Evolutionary conservation across 805 yeast genomes (phyloP).

Genomic region (Barnettozyma wickerhamii): DNA sequence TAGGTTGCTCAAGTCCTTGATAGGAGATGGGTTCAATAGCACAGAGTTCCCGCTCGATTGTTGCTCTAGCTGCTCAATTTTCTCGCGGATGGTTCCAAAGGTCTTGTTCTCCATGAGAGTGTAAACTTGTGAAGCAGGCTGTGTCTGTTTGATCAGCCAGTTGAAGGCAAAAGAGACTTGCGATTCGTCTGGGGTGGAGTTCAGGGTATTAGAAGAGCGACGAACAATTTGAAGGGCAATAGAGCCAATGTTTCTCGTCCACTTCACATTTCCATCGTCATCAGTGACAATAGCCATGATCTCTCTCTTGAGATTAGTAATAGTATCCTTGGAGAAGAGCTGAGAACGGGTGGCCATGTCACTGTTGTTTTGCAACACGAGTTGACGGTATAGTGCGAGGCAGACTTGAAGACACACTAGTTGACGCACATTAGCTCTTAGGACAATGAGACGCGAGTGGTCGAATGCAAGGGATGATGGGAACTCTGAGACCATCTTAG

Average conservation of each 20-base stretch:
- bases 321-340: conserved; percentile 34
- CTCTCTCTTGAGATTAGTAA: conserved; percentile 55
- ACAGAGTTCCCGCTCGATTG: background rate
- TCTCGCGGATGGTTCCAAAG: conserved; percentile 43
- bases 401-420: conserved; percentile 77
- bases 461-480: conserved; percentile 84
- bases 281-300: conserved; percentile 77
- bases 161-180: conserved; percentile 53
- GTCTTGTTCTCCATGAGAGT: conserved; percentile 67
- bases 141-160: conserved; percentile 84
- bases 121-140: conserved; percentile 75
- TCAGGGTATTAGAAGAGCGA: conserved; percentile 26
- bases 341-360: conserved; percentile 20
- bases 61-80: conserved; percentile 28
- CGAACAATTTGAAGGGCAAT: conserved; percentile 66
- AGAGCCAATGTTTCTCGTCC: conserved; percentile 79
- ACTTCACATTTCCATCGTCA: conserved; percentile 81
- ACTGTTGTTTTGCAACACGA: conserved; percentile 34
- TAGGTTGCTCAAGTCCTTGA: conserved; percentile 1
- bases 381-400: conserved; percentile 64
- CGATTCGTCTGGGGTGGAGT: conserved; percentile 27
- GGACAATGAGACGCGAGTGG: conserved; percentile 68
- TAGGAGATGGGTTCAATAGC: background rate
- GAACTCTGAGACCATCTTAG: conserved; percentile 76
- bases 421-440: conserved; percentile 84